Conservation (phyloP, 306 rosid species). For the Lathyrus aphaca region DNA sequence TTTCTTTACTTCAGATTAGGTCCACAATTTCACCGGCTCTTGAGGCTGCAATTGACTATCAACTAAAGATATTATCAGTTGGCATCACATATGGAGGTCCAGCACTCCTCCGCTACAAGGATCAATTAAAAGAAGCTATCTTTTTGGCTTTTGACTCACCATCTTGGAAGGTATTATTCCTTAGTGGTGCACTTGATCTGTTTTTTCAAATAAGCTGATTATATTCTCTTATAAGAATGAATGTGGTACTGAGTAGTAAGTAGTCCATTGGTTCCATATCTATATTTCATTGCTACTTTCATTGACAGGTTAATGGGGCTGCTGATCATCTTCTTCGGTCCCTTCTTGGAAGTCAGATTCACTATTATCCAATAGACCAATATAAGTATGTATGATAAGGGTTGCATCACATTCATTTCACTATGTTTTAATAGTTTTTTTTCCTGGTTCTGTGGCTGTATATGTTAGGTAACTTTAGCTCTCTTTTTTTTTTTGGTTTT, state of each 20-base stretch:
- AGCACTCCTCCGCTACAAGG: slow-evolving; percentile 72
- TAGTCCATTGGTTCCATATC: slow-evolving; percentile 16
- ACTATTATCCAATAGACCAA: slow-evolving; percentile 92
- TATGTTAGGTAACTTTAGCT: slow-evolving; percentile 28
- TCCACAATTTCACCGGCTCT: slow-evolving; percentile 93
- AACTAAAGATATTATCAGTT: slow-evolving; percentile 81
- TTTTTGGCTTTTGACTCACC: slow-evolving; percentile 91
- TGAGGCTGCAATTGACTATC: slow-evolving; percentile 94
- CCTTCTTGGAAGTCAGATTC: slow-evolving; percentile 89
- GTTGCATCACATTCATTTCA: slow-evolving; percentile 17
- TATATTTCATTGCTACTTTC: slow-evolving; percentile 37
- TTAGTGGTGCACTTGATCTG: slow-evolving; percentile 25
- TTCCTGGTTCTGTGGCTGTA: slow-evolving; percentile 16
- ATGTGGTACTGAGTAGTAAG: slow-evolving; percentile 21
- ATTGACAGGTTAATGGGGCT: slow-evolving; percentile 87
- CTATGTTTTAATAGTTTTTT: slow-evolving; percentile 7
- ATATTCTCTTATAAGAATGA: slow-evolving; percentile 28
- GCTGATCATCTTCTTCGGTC: slow-evolving; percentile 97
- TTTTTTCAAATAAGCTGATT: slow-evolving; percentile 26
- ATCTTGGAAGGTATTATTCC: slow-evolving; percentile 87
- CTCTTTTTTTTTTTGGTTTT: slow-evolving; percentile 29
- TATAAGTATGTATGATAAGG: slow-evolving; percentile 59
- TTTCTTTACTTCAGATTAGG: slow-evolving; percentile 64
- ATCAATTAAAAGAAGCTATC: slow-evolving; percentile 74
- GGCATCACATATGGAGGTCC: slow-evolving; percentile 90